These are phyloP conservation scores for Prunus mume DNA, from an alignment of 306 rosid genomes.

Conservation along the genomic window DNA sequence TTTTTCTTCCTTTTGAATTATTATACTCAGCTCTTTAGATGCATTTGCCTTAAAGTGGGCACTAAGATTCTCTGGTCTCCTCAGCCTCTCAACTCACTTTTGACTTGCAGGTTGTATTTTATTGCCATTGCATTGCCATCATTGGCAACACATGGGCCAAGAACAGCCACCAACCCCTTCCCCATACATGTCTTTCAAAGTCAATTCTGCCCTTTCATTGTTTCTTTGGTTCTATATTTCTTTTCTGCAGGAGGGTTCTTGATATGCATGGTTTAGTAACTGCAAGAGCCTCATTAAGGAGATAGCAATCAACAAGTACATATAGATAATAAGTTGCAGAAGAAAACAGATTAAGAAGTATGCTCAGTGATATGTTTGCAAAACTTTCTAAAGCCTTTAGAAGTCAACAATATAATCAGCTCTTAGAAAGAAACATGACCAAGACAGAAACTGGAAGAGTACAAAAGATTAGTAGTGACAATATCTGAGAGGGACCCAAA, in stretches of 20 bases:
- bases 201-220: constrained; percentile 2
- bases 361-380: neutral
- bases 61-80: constrained; percentile 44
- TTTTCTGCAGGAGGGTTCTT: too few relatives aligned
- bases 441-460: constrained; percentile 25
- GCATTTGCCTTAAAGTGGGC: constrained; percentile 34
- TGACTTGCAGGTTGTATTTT: constrained; percentile 39
- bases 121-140: neutral
- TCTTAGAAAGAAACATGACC: neutral
- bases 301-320: neutral
- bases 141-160: constrained; percentile 24
- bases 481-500: constrained; percentile 38
- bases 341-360: neutral
- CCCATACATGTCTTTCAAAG: neutral
- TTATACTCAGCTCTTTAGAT: constrained; percentile 18
- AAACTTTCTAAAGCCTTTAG: neutral
- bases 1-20: constrained; percentile 26
- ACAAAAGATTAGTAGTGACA: constrained; percentile 44
- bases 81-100: constrained; percentile 39
- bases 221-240: too few relatives aligned
- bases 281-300: neutral
- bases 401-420: constrained; percentile 6
- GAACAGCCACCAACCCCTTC: neutral
- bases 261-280: too few relatives aligned
- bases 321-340: too few relatives aligned